phyloP scores from a whole-genome alignment of 75 land plant genomes.

The Pseudotsuga menziesii region DNA sequence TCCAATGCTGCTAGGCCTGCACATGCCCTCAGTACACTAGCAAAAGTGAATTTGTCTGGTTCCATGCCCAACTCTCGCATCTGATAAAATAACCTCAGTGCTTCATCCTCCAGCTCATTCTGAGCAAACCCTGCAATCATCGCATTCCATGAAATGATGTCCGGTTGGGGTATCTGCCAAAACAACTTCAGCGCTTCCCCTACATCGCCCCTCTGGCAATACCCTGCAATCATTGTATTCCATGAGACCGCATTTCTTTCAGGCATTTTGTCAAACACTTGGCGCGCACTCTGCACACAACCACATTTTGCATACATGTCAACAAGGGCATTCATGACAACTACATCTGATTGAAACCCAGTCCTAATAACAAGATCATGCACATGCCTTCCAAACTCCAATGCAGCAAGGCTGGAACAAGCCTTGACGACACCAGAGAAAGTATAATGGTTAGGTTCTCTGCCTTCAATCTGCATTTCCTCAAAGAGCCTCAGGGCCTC shows the following conservation, averaged over 20 bases:
- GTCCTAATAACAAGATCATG: conserved; percentile 34
- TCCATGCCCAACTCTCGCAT: conserved; percentile 11
- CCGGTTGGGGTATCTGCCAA: conserved; percentile 20
- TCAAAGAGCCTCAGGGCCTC: conserved; percentile 32
- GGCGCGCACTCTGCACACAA: conserved; percentile 26
- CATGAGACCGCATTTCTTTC: conserved; percentile 26
- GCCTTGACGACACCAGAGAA: conserved; percentile 45
- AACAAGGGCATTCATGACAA: conserved; percentile 69
- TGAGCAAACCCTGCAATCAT: conserved; percentile 58
- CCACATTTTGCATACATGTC: conserved; percentile 56
- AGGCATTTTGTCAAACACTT: conserved; percentile 35
- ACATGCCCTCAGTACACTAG: conserved; percentile 46
- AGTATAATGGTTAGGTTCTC: conserved; percentile 42
- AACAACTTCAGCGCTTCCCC: conserved; percentile 31
- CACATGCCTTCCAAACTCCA: conserved; percentile 36
- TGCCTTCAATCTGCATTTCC: conserved; percentile 33
- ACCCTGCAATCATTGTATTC: conserved; percentile 25
- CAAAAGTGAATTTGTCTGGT: conserved; percentile 54
- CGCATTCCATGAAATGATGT: conserved; percentile 61
- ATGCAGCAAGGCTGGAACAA: conserved; percentile 18
- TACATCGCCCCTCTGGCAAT: conserved; percentile 29
- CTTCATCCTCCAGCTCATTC: conserved; percentile 26
- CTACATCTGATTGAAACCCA: conserved; percentile 34
- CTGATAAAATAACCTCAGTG: conserved; percentile 27
- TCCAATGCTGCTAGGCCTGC: conserved; percentile 16